A percentile compares a stretch with the other conserved stretches of the same genome.
phyloP scores from a whole-genome alignment of 352 stramenopile species.

The Phytophthora macrochlamydospora region DNA sequence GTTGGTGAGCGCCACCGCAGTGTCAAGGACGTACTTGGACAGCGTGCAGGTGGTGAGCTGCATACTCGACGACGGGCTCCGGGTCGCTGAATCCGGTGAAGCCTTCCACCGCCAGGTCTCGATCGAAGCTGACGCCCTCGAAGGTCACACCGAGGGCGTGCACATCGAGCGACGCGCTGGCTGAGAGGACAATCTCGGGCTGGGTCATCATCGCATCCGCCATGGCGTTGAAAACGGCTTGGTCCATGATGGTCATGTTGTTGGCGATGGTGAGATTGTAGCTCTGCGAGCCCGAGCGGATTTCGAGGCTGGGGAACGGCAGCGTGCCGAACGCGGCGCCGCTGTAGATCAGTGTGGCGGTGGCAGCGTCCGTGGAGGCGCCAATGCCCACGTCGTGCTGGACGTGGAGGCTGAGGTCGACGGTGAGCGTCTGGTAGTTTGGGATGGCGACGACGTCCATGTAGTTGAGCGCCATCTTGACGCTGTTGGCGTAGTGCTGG shows the following conservation, averaged over 20 bases:
- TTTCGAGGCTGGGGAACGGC: slow-evolving; percentile 46
- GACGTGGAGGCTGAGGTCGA: slow-evolving; percentile 56
- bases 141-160: slow-evolving; percentile 51
- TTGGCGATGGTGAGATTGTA: slow-evolving; percentile 56
- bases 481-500: slow-evolving; percentile 52
- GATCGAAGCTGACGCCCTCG: slow-evolving; percentile 52
- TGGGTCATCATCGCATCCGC: slow-evolving; percentile 41
- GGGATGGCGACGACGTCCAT: slow-evolving; percentile 57
- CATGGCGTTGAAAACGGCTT: slow-evolving; percentile 51
- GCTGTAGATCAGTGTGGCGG: slow-evolving; percentile 44
- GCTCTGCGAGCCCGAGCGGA: slow-evolving; percentile 41
- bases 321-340: slow-evolving; percentile 49
- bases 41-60: slow-evolving; percentile 40
- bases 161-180: slow-evolving; percentile 36
- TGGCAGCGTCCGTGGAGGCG: slow-evolving; percentile 48
- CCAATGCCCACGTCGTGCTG: slow-evolving; percentile 44
- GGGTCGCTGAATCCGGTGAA: slow-evolving; percentile 56
- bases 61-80: slow-evolving; percentile 51
- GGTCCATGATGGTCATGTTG: slow-evolving; percentile 43
- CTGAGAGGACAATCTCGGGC: slow-evolving; percentile 40
- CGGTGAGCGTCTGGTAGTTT: slow-evolving; percentile 41
- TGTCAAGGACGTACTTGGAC: slow-evolving; percentile 40
- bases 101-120: slow-evolving; percentile 47
- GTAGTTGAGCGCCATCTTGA: slow-evolving; percentile 64
- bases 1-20: slow-evolving; percentile 64